Percentiles rank a stretch among this genome's conserved stretches.
phyloP scores from a whole-genome alignment of 2,329 filamentous ascomycete species.

The Lecanoromycetidae sp. region DNA sequence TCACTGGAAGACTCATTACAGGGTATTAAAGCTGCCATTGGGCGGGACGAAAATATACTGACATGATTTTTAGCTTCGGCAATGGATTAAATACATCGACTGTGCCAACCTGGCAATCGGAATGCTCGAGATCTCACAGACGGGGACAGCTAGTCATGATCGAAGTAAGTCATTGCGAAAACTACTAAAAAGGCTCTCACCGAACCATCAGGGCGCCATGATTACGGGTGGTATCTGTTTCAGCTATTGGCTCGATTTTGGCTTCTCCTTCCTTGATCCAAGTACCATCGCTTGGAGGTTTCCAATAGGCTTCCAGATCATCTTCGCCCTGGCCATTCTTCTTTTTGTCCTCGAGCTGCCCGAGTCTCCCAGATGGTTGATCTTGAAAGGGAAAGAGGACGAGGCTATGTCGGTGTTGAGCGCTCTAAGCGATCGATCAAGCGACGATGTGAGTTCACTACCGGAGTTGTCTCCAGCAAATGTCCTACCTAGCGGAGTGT shows the following conservation, averaged over 20 bases:
- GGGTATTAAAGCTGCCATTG: slow-evolving; percentile 8
- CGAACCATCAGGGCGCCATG: slow-evolving; percentile 27
- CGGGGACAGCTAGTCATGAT: slow-evolving; percentile 43
- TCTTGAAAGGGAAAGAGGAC: slow-evolving; percentile 39
- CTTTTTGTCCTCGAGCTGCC: slow-evolving; percentile 38
- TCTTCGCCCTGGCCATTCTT: slow-evolving; percentile 43
- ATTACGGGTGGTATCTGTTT: slow-evolving; percentile 41
- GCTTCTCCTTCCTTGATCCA: slow-evolving; percentile 41
- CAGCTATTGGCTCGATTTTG: slow-evolving; percentile 41
- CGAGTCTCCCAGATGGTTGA: slow-evolving; percentile 48
- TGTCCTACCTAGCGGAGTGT: too few relatives aligned
- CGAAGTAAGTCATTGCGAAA: slow-evolving; percentile 30
- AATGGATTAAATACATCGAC: slow-evolving; percentile 42
- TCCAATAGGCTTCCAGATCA: slow-evolving; percentile 46
- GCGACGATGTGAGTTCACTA: slow-evolving; percentile 27
- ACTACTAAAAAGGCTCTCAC: neutral
- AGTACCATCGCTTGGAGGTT: slow-evolving; percentile 41
- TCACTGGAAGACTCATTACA: slow-evolving; percentile 19
- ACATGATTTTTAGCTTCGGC: slow-evolving; percentile 28
- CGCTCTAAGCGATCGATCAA: slow-evolving; percentile 36
- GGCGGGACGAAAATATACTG: neutral
- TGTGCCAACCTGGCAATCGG: slow-evolving; percentile 41
- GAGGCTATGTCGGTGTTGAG: slow-evolving; percentile 37
- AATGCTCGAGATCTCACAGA: slow-evolving; percentile 40
- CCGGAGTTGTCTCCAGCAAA: too few relatives aligned